Evolutionary conservation across 2,329 filamentous ascomycete genomes (phyloP), one percentile per base, ranked within the genome.

Genomic region (Aspergillus sp.): DNA sequence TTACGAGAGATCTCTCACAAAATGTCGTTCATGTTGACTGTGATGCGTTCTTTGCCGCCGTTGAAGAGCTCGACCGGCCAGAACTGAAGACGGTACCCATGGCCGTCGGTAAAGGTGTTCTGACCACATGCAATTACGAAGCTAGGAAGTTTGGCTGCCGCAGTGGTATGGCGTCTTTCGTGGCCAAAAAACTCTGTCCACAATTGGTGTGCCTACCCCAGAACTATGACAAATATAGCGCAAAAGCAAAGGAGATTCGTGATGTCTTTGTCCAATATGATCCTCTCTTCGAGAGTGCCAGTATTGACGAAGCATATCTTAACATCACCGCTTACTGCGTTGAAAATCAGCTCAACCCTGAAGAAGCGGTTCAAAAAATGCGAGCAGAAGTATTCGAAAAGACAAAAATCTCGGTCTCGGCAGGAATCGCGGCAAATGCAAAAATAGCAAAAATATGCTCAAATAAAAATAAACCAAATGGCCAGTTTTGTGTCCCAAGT

Each of bases 21-120:
- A 75, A 81, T 45, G 81, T 97, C 26, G 85, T 97, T 1, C 93
- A 98, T 62, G 79, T 97, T 38, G 93, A 98, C 65, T 97, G 93
- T 67, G 93, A 98, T 71, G 93, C 93, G 11, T 98, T 98, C 67
- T 98, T 93, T 60, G 93, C 93, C 1, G 89, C 93, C 0, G 93
- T 97, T 1, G 93, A 97, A 64, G 88, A 84, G 53, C 76, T 90
- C 3, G 85, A 88, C 57, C 78, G 85, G 1, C 93, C 91, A 0
- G 90, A 95, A 61, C 76, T 98, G 37, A 87, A 86, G 47, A 75
- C 90, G 33, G 73, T 95, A 0, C 93, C 93, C 0, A 96, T 98
- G 69, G 90, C 91, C 0, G 93, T 98, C 0, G 93, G 93, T 1
- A 78, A 78, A 55, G 82, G 82, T 6, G 82, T 86, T 2, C 63